These are phyloP conservation scores for Sclerotinia spermophila DNA, from an alignment of 2,329 filamentous ascomycete genomes.

Conservation along the genomic window DNA sequence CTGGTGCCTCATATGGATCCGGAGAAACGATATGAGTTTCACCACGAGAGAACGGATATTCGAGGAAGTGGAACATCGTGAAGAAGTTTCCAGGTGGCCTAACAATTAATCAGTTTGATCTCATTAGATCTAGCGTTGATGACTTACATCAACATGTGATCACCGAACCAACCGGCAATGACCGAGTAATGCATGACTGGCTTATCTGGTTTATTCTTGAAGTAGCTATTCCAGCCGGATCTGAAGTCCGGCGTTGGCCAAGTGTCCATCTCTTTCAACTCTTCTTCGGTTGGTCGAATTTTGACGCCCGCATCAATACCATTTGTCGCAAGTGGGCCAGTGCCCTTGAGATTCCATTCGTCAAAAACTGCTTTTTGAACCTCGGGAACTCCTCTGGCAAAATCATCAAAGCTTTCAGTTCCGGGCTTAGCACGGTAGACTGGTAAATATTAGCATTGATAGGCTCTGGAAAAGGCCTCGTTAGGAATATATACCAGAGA, in stretches of 20 bases:
- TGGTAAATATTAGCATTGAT: not conserved
- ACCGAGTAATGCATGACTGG: constrained; percentile 83
- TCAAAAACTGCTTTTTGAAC: constrained; percentile 69
- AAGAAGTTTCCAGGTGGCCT: constrained; percentile 50
- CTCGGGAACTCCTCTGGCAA: constrained; percentile 68
- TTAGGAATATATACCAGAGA: constrained; percentile 39
- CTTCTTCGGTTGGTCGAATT: constrained; percentile 53
- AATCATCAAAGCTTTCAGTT: constrained; percentile 77
- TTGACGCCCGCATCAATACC: constrained; percentile 50
- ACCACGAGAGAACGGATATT: constrained; percentile 60
- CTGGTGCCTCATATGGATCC: constrained; percentile 67
- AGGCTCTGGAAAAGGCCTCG: too few relatives aligned
- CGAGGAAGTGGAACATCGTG: constrained; percentile 50
- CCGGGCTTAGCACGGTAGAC: constrained; percentile 39
- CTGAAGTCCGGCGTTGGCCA: constrained; percentile 73
- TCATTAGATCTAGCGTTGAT: not conserved
- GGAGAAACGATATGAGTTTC: constrained; percentile 56
- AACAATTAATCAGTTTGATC: constrained; percentile 40
- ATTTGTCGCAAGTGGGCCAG: constrained; percentile 46
- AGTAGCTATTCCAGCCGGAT: constrained; percentile 75
- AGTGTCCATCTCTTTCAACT: constrained; percentile 50
- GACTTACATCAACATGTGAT: constrained; percentile 55
- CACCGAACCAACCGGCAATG: constrained; percentile 61
- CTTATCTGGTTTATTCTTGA: constrained; percentile 81
- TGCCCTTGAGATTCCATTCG: constrained; percentile 77